Conservation (phyloP, 305 asterid genomes). For the Salvia sclarea region DNA sequence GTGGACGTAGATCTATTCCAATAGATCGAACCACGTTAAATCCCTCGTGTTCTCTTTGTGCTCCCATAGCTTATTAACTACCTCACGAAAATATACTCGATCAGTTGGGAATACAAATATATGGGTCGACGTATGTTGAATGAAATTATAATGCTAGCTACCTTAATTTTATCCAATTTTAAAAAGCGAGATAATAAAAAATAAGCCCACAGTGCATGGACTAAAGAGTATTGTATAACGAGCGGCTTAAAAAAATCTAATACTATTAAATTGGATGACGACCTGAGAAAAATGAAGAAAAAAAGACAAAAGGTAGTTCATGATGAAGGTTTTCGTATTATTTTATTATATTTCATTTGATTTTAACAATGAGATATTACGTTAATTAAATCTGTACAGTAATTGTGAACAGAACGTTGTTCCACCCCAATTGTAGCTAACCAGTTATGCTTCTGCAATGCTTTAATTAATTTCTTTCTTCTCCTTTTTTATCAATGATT, state of each 20-base stretch:
- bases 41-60: too few species aligned
- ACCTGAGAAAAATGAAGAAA: not conserved
- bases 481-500: too few species aligned
- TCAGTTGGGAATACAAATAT: not conserved
- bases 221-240: not conserved
- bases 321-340: not conserved
- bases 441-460: too few species aligned
- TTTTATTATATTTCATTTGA: not conserved
- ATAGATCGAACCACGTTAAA: too few species aligned
- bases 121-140: not conserved
- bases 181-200: not conserved
- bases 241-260: not conserved
- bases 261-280: not conserved
- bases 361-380: not conserved
- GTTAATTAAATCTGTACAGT: not conserved
- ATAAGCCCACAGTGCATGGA: not conserved
- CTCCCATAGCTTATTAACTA: too few species aligned
- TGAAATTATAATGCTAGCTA: not conserved
- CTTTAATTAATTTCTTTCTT: too few species aligned
- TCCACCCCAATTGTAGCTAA: too few species aligned
- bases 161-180: not conserved
- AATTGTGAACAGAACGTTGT: not conserved
- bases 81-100: too few species aligned
- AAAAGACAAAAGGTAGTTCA: not conserved
- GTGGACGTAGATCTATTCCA: too few species aligned